A percentile compares a stretch with the other conserved stretches of the same genome.
Evolutionary conservation across 495 filamentous ascomycete species (phyloP).

Genomic region (Terfezia claveryi): DNA sequence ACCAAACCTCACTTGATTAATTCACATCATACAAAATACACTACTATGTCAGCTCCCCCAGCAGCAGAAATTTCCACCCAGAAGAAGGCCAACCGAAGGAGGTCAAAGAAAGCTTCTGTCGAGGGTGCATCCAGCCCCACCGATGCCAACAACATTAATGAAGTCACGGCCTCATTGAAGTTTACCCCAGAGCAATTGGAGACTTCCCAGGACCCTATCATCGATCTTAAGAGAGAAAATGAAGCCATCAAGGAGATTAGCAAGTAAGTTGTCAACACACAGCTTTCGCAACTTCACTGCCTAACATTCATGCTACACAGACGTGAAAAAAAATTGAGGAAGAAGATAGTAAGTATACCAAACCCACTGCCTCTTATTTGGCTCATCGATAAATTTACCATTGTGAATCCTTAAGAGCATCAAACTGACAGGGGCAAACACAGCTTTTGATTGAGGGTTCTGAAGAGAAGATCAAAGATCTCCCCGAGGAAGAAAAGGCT

Average conservation of each 20-base stretch:
- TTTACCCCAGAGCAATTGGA: neutral
- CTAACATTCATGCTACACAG: constrained; percentile 1
- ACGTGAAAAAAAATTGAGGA: constrained; percentile 14
- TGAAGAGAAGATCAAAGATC: constrained; percentile 18
- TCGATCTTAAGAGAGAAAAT: constrained; percentile 6
- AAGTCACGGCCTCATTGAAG: neutral
- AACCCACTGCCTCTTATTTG: neutral
- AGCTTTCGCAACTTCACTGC: neutral
- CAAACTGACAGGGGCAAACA: too few species aligned
- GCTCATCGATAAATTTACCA: neutral
- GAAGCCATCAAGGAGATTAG: constrained; percentile 17
- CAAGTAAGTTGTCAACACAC: constrained; percentile 6
- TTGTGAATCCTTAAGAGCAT: neutral
- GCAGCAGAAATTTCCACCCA: neutral
- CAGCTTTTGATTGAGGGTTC: constrained; percentile 13
- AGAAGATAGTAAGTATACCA: constrained; percentile 14
- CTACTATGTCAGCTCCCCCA: neutral
- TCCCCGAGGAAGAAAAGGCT: constrained; percentile 14
- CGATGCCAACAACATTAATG: neutral
- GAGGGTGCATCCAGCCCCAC: neutral
- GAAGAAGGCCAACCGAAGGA: neutral
- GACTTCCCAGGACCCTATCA: neutral
- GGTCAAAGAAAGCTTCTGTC: neutral
- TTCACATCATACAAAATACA: too few species aligned
- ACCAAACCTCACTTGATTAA: too few species aligned